Evolutionary conservation across 305 asterid species (phyloP).

Genomic region (Rubia balearica): DNA sequence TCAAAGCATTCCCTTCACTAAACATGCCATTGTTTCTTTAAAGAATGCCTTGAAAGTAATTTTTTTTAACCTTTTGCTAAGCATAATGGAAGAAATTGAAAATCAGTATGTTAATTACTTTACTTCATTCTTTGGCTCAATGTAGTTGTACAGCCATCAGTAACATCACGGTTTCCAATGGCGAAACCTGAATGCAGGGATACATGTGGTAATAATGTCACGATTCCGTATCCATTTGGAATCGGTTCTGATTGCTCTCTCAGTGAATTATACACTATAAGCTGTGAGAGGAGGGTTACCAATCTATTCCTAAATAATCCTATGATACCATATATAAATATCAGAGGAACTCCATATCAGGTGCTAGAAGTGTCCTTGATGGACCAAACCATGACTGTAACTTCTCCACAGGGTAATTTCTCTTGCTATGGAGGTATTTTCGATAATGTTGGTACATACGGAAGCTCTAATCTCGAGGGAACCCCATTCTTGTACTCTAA

Average conservation of each 20-base stretch:
- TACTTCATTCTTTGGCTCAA: background rate
- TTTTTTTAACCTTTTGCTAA: no score
- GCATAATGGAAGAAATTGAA: background rate
- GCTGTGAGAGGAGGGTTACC: background rate
- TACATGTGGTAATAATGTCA: slow-evolving; percentile 15
- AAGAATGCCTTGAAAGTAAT: background rate
- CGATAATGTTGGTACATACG: background rate
- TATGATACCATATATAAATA: background rate
- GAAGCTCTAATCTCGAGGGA: slow-evolving; percentile 6
- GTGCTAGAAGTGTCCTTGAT: slow-evolving; percentile 13
- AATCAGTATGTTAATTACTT: background rate
- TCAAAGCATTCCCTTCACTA: background rate
- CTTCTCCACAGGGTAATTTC: background rate
- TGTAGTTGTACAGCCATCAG: background rate
- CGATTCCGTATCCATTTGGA: slow-evolving; percentile 23
- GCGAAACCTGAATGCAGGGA: slow-evolving; percentile 16
- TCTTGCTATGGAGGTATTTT: background rate
- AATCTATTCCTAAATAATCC: background rate
- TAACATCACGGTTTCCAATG: background rate
- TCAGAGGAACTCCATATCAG: background rate
- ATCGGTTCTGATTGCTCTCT: slow-evolving; percentile 19
- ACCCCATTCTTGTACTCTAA: slow-evolving; percentile 17
- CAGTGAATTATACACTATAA: slow-evolving; percentile 10
- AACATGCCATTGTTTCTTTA: background rate
- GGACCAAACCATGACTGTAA: slow-evolving; percentile 15